Base-by-base conservation (phyloP, 1,284 basidiomycete genomes). In the Athelia sp. region DNA sequence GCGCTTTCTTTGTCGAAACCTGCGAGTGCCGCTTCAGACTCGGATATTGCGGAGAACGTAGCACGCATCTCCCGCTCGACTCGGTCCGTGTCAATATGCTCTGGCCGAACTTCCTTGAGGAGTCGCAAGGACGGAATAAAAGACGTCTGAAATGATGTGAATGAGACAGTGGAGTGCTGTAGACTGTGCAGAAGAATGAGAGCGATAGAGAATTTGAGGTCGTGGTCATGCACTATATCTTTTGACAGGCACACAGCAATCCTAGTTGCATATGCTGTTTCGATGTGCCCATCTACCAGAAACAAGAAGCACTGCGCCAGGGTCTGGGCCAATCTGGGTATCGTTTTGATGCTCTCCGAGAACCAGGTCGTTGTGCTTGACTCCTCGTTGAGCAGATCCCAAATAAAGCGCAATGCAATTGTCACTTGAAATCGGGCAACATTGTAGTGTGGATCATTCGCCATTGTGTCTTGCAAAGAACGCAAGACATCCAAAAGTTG, bases 161-260 rank as follows among this genome's bases (percentile, higher is more conserved):
- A 49, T 1, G 62, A 32, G 11, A 46, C 23, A 53, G 54, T 47
- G 35, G 58, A 45, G 48, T 57, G 31, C 50, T 34, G 32, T 11
- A 34, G 32, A n/a, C n/a, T 34, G 32, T 75, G 66, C 56, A 83
- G 57, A 48, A 73, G 56, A 23, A 68, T 58, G 15, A 83, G 60
- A 3, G 73, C 65, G 17, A 82, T 56, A 3, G 70, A 64, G 49
- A 75, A 69, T 42, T 67, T 69, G 48, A 84, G 60, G 10, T 68
- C 66, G 3, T 68, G 60, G 22, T 72, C 66, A 24, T 73, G 64
- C 0, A 62, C 54, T 15, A 49, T 56, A 19, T 66, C 60, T 14
- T 64, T 60, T 34, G 32, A 11, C 11, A 34, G 32, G n/a, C 32
- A 34, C n/a, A n/a, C 32, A 34, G 32, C 32, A 2, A 72, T 57